Evolutionary conservation across 495 filamentous ascomycete species (phyloP).

Genomic region (Aspergillus avenaceus): DNA sequence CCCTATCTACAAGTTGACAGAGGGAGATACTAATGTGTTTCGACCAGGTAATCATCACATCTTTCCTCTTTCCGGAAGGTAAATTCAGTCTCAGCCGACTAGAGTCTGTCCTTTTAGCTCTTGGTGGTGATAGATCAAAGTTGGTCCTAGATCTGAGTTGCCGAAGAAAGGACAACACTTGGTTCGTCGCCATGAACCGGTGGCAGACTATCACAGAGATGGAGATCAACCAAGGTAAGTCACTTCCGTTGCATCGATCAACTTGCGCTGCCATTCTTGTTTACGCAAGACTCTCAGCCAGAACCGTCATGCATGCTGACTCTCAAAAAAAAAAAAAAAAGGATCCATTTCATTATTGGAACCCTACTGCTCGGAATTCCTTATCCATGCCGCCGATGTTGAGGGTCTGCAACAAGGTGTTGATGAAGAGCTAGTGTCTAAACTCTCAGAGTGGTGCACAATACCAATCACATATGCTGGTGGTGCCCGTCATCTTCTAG

Average conservation of each 20-base stretch:
- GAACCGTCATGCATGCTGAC: conserved; percentile 4
- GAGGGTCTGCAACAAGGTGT: conserved; percentile 89
- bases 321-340: too few species aligned
- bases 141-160: conserved; percentile 95
- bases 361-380: conserved; percentile 89
- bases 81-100: conserved; percentile 73
- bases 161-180: conserved; percentile 64
- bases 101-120: conserved; percentile 61
- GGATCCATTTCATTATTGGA: conserved; percentile 77
- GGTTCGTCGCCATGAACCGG: conserved; percentile 96
- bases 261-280: background rate
- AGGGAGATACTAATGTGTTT: conserved; percentile 10
- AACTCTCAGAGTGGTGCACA: conserved; percentile 75
- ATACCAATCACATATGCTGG: conserved; percentile 96
- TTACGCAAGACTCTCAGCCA: background rate
- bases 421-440: conserved; percentile 76
- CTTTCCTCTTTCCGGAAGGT: conserved; percentile 77
- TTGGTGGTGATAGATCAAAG: conserved; percentile 70
- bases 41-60: conserved; percentile 83
- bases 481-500: conserved; percentile 74
- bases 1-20: conserved; percentile 15
- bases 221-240: conserved; percentile 78
- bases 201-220: conserved; percentile 97
- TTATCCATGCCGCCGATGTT: conserved; percentile 98
- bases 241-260: background rate